phyloP scores from a whole-genome alignment of 2,329 filamentous ascomycete genomes.

The Diplodia seriata region DNA sequence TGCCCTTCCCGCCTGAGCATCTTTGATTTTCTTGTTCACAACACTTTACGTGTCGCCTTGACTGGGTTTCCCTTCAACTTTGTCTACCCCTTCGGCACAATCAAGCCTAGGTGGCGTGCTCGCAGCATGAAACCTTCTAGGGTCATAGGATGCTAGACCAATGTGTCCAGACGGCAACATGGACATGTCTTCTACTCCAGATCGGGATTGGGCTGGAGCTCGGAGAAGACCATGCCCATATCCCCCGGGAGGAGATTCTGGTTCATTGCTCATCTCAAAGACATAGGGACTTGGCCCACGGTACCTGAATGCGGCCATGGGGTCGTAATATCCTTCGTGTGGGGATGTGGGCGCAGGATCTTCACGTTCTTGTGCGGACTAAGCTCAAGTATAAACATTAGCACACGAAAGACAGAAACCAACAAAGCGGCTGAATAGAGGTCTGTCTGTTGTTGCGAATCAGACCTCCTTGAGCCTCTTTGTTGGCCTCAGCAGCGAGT shows the following conservation, averaged over 20 bases:
- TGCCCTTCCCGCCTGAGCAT: background rate
- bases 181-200: background rate
- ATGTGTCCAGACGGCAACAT: background rate
- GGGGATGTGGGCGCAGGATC: background rate
- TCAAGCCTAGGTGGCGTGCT: background rate
- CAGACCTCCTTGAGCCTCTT: conserved; percentile 61
- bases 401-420: background rate
- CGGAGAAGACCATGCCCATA: too few relatives aligned
- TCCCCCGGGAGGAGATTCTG: too few relatives aligned
- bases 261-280: too few relatives aligned
- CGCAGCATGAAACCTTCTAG: background rate
- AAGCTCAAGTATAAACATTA: background rate
- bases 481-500: conserved; percentile 67
- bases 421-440: background rate
- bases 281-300: too few relatives aligned
- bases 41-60: background rate
- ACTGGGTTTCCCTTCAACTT: background rate
- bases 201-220: background rate
- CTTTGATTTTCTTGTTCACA: background rate
- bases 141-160: background rate
- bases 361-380: background rate
- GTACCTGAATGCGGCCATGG: background rate
- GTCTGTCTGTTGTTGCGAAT: conserved; percentile 28
- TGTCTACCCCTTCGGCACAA: background rate
- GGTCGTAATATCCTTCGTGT: background rate